Conservation (phyloP, 495 filamentous ascomycete species). For the Penicillium herquei region DNA sequence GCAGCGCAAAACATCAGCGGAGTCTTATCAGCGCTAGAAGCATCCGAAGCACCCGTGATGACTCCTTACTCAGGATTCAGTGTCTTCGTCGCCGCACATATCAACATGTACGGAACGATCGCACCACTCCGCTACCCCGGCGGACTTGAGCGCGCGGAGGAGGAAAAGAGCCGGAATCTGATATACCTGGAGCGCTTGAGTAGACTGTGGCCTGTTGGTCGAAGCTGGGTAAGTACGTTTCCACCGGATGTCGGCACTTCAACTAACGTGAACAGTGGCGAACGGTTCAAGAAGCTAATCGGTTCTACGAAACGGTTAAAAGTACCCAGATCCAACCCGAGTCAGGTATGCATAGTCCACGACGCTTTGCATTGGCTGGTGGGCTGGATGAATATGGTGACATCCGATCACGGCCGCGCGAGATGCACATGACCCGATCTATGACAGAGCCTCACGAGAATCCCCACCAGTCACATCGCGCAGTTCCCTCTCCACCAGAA, state of each 20-base stretch:
- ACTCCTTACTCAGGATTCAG: constrained; percentile 47
- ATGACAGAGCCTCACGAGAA: constrained; percentile 7
- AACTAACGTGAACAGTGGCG: constrained; percentile 30
- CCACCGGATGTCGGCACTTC: neutral
- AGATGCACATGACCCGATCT: constrained; percentile 12
- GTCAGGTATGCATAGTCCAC: constrained; percentile 25
- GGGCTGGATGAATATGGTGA: constrained; percentile 46
- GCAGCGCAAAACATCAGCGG: constrained; percentile 38
- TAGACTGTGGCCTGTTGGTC: constrained; percentile 40
- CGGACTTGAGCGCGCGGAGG: constrained; percentile 34
- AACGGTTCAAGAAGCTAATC: constrained; percentile 41
- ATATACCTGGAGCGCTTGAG: constrained; percentile 39
- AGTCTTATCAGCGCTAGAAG: constrained; percentile 35
- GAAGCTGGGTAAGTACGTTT: constrained; percentile 34
- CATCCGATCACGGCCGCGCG: constrained; percentile 36
- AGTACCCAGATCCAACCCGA: constrained; percentile 23
- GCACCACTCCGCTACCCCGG: constrained; percentile 38
- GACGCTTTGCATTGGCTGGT: constrained; percentile 36
- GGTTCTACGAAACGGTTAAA: constrained; percentile 41
- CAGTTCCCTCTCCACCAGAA: constrained; percentile 8
- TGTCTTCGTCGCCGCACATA: constrained; percentile 44
- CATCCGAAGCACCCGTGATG: constrained; percentile 38
- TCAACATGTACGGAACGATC: constrained; percentile 48
- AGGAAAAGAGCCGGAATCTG: constrained; percentile 37
- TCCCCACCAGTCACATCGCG: neutral